A percentile compares a stretch with the other conserved stretches of the same genome.
These are phyloP conservation scores for Phoma sp. DNA, from an alignment of 2,329 filamentous ascomycete genomes.

Conservation along the genomic window DNA sequence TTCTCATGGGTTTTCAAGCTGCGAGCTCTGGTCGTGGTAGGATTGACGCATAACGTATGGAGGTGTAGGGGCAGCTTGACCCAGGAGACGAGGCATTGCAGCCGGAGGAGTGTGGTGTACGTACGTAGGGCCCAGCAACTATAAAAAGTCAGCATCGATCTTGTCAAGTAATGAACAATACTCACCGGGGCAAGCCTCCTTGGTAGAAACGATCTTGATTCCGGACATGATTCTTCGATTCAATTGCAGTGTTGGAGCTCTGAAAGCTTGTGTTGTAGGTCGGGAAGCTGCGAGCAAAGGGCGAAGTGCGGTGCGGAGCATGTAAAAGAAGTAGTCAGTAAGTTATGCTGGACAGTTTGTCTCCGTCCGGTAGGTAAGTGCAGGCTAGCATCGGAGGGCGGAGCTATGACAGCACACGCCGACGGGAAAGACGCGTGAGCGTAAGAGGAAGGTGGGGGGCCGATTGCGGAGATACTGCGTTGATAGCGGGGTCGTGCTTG, in stretches of 20 bases:
- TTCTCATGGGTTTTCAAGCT: too few species aligned
- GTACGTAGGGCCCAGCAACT: constrained; percentile 54
- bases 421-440: constrained; percentile 11
- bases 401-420: constrained; percentile 11
- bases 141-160: constrained; percentile 17
- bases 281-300: background rate
- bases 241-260: background rate
- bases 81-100: background rate
- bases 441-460: constrained; percentile 16
- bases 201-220: constrained; percentile 52
- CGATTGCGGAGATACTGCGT: constrained; percentile 2
- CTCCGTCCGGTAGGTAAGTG: constrained; percentile 28
- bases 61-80: background rate
- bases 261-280: background rate
- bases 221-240: constrained; percentile 47
- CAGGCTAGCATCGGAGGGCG: constrained; percentile 30
- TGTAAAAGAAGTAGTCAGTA: constrained; percentile 1
- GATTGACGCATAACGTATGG: too few species aligned
- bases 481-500: too few species aligned
- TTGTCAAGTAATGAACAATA: constrained; percentile 2
- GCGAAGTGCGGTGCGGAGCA: constrained; percentile 8
- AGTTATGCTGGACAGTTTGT: constrained; percentile 14
- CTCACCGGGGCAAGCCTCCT: constrained; percentile 53
- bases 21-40: too few species aligned
- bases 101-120: constrained; percentile 19